These are phyloP conservation scores for Xylariales sp. DNA, from an alignment of 2,329 filamentous ascomycete genomes.

Conservation along the genomic window DNA sequence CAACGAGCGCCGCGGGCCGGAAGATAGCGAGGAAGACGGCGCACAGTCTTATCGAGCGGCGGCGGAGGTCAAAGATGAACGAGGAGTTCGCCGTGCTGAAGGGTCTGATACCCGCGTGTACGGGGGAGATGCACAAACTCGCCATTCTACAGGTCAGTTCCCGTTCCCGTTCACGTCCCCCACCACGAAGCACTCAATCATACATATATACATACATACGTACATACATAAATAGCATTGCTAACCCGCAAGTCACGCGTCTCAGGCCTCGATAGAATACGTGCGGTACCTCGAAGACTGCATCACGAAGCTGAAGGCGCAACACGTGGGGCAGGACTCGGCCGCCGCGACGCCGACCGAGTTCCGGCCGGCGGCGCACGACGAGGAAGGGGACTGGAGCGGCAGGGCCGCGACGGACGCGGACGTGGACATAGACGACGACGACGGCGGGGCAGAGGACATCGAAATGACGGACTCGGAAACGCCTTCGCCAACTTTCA, in stretches of 20 bases:
- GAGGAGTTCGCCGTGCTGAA: constrained; percentile 96
- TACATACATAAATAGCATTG: no score
- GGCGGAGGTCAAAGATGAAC: constrained; percentile 96
- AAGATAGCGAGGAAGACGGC: constrained; percentile 97
- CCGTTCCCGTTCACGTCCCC: neutral
- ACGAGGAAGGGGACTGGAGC: constrained; percentile 42
- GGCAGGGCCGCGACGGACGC: constrained; percentile 52
- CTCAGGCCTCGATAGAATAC: constrained; percentile 93
- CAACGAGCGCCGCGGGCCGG: constrained; percentile 85
- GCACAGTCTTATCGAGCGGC: constrained; percentile 91
- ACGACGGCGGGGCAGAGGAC: constrained; percentile 56
- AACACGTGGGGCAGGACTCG: constrained; percentile 54
- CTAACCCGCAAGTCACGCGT: neutral
- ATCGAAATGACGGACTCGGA: constrained; percentile 72
- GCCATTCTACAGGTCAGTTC: constrained; percentile 84
- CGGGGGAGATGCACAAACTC: constrained; percentile 98
- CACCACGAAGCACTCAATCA: neutral
- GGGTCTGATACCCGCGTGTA: constrained; percentile 93
- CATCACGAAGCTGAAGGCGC: constrained; percentile 79
- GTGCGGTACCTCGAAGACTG: constrained; percentile 94
- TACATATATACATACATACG: neutral
- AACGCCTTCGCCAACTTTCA: constrained; percentile 60
- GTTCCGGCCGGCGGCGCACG: constrained; percentile 43
- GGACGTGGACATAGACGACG: constrained; percentile 56
- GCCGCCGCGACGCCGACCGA: constrained; percentile 42